Evolutionary conservation across 306 rosid species (phyloP).

Genomic region (Nissolia schottii): DNA sequence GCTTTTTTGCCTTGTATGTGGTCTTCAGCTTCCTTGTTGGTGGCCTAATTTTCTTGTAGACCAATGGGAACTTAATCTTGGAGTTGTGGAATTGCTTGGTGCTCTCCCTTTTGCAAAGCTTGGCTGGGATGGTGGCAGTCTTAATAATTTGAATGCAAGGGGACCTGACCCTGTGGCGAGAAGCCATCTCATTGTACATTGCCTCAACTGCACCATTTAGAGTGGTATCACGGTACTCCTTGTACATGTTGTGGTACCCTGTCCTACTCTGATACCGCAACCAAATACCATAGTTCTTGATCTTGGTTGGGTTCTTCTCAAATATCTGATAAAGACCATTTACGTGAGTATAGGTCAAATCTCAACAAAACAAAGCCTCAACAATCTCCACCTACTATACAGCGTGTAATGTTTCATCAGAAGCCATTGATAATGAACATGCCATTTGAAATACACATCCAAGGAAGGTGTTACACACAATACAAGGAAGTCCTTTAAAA

Average conservation of each 20-base stretch:
- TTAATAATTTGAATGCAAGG: constrained; percentile 90
- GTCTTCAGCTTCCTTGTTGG: constrained; percentile 87
- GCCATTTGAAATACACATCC: background rate
- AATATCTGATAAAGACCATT: constrained; percentile 47
- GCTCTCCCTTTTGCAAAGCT: constrained; percentile 92
- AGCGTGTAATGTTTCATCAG: background rate
- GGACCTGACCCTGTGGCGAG: constrained; percentile 82
- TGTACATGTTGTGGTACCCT: constrained; percentile 92
- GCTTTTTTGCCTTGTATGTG: constrained; percentile 83
- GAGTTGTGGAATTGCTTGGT: constrained; percentile 86
- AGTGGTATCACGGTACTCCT: constrained; percentile 90
- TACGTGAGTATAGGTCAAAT: background rate
- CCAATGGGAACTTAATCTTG: constrained; percentile 89
- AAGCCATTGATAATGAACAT: background rate
- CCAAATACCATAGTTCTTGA: constrained; percentile 87
- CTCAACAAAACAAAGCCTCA: background rate
- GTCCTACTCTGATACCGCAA: constrained; percentile 86
- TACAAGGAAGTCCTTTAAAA: background rate
- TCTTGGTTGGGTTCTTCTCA: constrained; percentile 85
- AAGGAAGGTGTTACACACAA: background rate
- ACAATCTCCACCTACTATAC: background rate
- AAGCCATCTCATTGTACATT: constrained; percentile 88
- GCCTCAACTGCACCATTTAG: constrained; percentile 74
- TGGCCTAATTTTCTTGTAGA: constrained; percentile 75
- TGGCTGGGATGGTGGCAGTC: constrained; percentile 78